Evolutionary conservation across 1,284 basidiomycete species (phyloP), one percentile per base, ranked within the genome.

Genomic region (Rhizoctonia solani): DNA sequence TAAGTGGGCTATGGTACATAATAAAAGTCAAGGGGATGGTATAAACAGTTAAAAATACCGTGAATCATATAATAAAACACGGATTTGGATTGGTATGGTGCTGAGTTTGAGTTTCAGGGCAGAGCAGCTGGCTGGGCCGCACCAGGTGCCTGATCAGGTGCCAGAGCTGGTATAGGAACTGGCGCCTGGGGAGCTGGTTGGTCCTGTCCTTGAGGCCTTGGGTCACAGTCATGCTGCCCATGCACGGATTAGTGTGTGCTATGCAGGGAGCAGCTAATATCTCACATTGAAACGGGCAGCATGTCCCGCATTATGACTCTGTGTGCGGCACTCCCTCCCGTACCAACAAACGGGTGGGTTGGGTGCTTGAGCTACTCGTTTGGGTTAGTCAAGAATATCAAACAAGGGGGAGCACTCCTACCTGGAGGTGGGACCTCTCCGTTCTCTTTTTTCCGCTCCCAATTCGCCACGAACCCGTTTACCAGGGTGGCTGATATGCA

Each of bases 261-360:
- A 21, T 5, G 9, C 11, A 4, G 16, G 13, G 8, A 3, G 13
- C 2, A 34, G 16, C 11, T 27, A n/a, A 0, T n/a, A 41, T 42
- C 68, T 42, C 37, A 71, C 70, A 44, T 67, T 71, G 23, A 68
- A 63, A 46, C 69, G 69, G 21, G 63, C 52, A 3, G 69, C 70
- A 37, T 71, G 70, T 6, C 27, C 41, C 4, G 54, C 47, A 41
- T 69, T 71, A 34, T 71, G 70, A 11, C 44, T 61, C 32, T 71
- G 70, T 34, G 70, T 71, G 11, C 70, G 56, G 58, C 70, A 71
- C 25, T 69, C 66, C 16, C 39, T 46, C 42, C 70, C 70, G 50
- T 71, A 69, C 70, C 70, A 71, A 34, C 70, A 71, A 23, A 69
- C 44, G n/a, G 68, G 65, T 25, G 53, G 54, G 19, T 52, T 44